Evolutionary conservation across 164 flowering plant genomes (phyloP).

Genomic region (Umbilicus rupestris): DNA sequence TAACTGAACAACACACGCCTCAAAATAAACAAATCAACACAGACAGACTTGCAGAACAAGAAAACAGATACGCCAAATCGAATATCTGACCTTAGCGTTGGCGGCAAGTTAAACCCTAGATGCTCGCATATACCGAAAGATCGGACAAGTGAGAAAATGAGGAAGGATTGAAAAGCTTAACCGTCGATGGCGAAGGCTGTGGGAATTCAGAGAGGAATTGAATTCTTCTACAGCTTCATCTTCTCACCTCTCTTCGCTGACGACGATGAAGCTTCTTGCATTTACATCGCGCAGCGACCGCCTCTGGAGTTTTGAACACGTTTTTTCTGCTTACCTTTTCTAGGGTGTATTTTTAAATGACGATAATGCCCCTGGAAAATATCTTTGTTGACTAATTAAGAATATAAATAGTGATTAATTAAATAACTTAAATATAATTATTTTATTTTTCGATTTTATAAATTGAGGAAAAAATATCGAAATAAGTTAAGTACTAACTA

Average conservation of each 20-base stretch:
- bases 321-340: no score
- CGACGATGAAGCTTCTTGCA: background rate
- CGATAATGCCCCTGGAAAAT: no score
- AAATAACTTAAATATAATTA: no score
- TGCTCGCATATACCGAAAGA: background rate
- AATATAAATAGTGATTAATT: no score
- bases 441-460: no score
- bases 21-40: background rate
- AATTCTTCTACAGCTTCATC: background rate
- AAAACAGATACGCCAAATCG: background rate
- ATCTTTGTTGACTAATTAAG: no score
- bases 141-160: background rate
- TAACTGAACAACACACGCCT: background rate
- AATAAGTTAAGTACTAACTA: no score
- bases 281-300: no score
- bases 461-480: no score
- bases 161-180: background rate
- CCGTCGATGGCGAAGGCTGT: background rate
- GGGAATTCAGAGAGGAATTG: background rate
- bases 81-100: background rate
- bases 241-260: background rate
- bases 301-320: no score
- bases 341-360: no score
- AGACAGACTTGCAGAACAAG: background rate
- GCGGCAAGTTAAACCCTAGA: slow-evolving; percentile 1